Evolutionary conservation across 1,284 basidiomycete genomes (phyloP).

Genomic region (Cutaneotrichosporon sp.): DNA sequence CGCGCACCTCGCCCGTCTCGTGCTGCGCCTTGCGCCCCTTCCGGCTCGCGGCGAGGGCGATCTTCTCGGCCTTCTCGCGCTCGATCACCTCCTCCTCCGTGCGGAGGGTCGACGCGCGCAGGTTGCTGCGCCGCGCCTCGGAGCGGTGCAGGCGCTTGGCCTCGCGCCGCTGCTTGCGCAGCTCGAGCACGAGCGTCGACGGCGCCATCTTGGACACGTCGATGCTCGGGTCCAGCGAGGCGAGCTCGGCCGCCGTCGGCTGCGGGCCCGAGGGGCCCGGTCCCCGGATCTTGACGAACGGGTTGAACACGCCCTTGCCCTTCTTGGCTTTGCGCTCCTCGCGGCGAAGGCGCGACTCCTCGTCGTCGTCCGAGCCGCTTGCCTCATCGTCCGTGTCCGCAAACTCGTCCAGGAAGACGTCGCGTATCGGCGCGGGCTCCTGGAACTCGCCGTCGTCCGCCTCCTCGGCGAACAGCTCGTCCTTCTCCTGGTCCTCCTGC

Average conservation of each 20-base stretch:
- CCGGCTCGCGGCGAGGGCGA: conserved; percentile 5
- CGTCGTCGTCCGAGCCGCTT: conserved; percentile 41
- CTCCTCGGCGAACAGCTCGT: conserved; percentile 47
- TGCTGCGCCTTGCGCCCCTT: conserved; percentile 42
- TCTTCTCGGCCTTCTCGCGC: conserved; percentile 32
- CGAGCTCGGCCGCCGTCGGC: conserved; percentile 18
- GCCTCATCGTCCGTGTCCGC: conserved; percentile 52
- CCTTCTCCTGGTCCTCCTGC: conserved; percentile 42
- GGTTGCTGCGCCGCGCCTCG: conserved; percentile 40
- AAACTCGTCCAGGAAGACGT: conserved; percentile 51
- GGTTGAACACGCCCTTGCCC: conserved; percentile 39
- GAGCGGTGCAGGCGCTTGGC: conserved; percentile 38
- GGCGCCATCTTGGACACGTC: conserved; percentile 46
- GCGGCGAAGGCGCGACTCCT: conserved; percentile 32
- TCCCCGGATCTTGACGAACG: conserved; percentile 23
- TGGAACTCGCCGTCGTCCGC: conserved; percentile 49
- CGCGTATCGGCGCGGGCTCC: conserved; percentile 44
- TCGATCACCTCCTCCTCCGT: conserved; percentile 41
- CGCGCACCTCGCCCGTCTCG: conserved; percentile 39
- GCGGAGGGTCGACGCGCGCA: conserved; percentile 46
- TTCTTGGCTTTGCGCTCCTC: conserved; percentile 49
- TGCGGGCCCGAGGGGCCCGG: conserved; percentile 16
- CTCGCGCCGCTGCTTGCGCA: conserved; percentile 43
- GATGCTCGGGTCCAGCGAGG: conserved; percentile 33
- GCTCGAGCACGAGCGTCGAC: conserved; percentile 45